Base-by-base conservation (phyloP, 2,329 filamentous ascomycete genomes). In the Xylariaceae sp. region DNA sequence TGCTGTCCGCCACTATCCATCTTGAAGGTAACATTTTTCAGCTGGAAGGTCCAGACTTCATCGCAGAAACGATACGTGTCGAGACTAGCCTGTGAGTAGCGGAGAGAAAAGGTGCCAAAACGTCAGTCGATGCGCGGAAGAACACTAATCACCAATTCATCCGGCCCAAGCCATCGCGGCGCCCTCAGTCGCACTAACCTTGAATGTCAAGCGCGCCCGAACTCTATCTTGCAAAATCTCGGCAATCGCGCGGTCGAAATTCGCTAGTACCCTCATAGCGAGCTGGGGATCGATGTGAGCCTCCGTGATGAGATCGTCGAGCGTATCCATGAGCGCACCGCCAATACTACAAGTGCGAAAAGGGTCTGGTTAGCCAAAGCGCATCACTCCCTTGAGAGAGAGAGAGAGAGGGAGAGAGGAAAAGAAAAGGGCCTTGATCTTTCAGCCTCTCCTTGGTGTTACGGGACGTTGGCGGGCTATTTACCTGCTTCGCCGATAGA, bases 51-150 rank as follows among this genome's bases (percentile, higher is more conserved):
- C 94, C 94, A 99, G 56, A 99, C 94, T 76, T 99, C 94, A 74
- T 99, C 94, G 77, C 94, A 99, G 80, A 99, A 99, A 64, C 94
- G 88, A 77, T 99, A 99, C 12, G 94, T 97, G 71, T 97, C 91
- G 60, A 99, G 85, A 69, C 95, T 94, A 47, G 94, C 94, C 92
- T 96, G 65, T 55, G 56, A 6, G 47, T 27, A 12, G 35, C 27
- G 27, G 34, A 55, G 30, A 45, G 11, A 19, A 19, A 19, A 19
- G 19, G 19, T 19, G 41, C 35, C 6, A n/a, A 34, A 32, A 5
- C 5, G n/a, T 54, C 19, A 57, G 51, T 30, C 31, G 35, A 19
- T 5, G 41, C 19, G n/a, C 11, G 4, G 12, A 8, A 9, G 8
- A 30, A 42, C 29, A 8, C 19, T 8, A 27, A 42, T 29, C 2